Conservation (phyloP, 805 yeast species). For the Ogataea paradorogensis region DNA sequence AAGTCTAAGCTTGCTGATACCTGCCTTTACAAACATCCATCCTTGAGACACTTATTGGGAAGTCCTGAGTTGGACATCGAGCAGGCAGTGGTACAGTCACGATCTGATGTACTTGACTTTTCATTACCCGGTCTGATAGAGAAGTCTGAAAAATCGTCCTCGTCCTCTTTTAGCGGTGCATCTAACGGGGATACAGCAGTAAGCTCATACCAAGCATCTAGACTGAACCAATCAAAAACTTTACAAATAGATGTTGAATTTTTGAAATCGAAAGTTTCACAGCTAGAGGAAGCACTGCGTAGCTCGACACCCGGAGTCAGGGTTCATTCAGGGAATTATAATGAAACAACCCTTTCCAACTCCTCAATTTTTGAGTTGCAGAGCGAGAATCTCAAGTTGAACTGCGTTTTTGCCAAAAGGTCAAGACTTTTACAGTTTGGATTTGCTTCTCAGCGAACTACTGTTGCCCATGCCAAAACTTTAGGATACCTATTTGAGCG, state of each 20-base stretch:
- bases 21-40: slow-evolving; percentile 25
- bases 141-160: no score
- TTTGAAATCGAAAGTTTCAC: slow-evolving; percentile 11
- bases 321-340: background rate
- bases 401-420: slow-evolving; percentile 12
- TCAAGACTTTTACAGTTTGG: slow-evolving; percentile 17
- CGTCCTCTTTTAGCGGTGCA: no score
- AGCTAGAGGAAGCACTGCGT: slow-evolving; percentile 10
- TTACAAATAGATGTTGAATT: slow-evolving; percentile 13
- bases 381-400: slow-evolving; percentile 9
- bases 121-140: no score
- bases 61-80: background rate
- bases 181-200: no score
- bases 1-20: slow-evolving; percentile 16
- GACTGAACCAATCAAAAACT: background rate
- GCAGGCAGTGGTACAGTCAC: no score
- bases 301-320: background rate
- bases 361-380: slow-evolving; percentile 5
- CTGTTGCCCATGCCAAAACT: slow-evolving; percentile 5
- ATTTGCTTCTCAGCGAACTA: slow-evolving; percentile 12
- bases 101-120: no score
- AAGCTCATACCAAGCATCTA: no score
- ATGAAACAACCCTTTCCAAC: background rate
- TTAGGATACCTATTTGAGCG: background rate
- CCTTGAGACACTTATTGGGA: slow-evolving; percentile 2